Evolutionary conservation across 139 green algal genomes (phyloP).

Genomic region (Chlamydomonas urium): DNA sequence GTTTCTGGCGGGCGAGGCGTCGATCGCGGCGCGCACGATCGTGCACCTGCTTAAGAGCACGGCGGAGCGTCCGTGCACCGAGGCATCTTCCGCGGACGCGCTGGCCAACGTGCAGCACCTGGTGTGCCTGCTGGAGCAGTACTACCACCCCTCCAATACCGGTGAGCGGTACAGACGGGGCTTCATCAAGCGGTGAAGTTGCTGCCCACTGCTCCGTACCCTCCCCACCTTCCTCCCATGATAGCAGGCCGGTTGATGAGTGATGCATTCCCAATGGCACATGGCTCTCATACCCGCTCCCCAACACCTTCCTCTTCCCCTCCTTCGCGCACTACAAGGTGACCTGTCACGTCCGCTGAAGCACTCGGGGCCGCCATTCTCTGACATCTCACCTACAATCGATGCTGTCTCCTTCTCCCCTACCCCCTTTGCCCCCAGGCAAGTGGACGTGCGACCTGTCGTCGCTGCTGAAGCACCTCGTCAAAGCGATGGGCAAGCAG

Average conservation of each 20-base stretch:
- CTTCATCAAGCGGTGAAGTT: background rate
- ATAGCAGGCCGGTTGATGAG: background rate
- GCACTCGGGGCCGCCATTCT: background rate
- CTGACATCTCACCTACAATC: background rate
- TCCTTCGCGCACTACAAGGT: background rate
- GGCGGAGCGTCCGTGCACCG: background rate
- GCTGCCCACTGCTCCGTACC: background rate
- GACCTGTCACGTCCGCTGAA: background rate
- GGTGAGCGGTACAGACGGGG: slow-evolving; percentile 10
- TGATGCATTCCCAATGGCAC: background rate
- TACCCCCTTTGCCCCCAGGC: slow-evolving; percentile 8
- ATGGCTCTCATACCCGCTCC: background rate
- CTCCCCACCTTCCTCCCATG: background rate
- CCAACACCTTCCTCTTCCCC: background rate
- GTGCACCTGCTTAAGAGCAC: slow-evolving; percentile 12
- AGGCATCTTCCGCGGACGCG: background rate
- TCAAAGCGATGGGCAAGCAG: slow-evolving; percentile 53
- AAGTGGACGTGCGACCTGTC: slow-evolving; percentile 51
- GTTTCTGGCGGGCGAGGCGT: background rate
- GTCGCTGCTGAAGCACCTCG: slow-evolving; percentile 42
- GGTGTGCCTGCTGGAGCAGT: slow-evolving; percentile 59
- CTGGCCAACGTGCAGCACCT: slow-evolving; percentile 31
- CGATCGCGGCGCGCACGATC: slow-evolving; percentile 2
- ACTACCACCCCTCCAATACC: slow-evolving; percentile 66
- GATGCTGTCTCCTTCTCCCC: background rate